Conservation (phyloP, 2,329 filamentous ascomycete species). For the Fusarium musae region DNA sequence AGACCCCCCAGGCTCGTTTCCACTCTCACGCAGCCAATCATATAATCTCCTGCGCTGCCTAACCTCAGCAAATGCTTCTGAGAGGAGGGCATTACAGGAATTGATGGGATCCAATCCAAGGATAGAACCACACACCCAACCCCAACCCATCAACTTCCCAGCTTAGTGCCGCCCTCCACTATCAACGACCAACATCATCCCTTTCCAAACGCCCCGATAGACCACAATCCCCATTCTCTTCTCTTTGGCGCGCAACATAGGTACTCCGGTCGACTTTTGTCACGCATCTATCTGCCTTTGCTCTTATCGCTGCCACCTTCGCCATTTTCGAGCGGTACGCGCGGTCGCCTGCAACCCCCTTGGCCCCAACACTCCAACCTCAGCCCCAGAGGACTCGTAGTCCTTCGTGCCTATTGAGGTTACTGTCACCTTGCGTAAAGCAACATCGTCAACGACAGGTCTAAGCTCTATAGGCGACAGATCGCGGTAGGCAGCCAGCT, state of each 20-base stretch:
- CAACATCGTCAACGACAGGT: conserved; percentile 33
- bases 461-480: conserved; percentile 9
- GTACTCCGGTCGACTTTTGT: conserved; percentile 19
- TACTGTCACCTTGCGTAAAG: conserved; percentile 29
- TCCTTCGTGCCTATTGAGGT: conserved; percentile 9
- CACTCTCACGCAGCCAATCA: conserved; percentile 47
- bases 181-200: conserved; percentile 46
- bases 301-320: conserved; percentile 16
- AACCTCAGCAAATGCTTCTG: conserved; percentile 7
- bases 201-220: conserved; percentile 39
- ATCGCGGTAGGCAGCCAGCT: conserved; percentile 23
- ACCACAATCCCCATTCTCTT: conserved; percentile 35
- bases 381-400: conserved; percentile 36
- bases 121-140: conserved; percentile 38
- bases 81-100: conserved; percentile 28
- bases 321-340: conserved; percentile 48
- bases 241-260: conserved; percentile 26
- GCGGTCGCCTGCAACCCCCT: conserved; percentile 45
- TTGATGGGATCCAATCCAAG: conserved; percentile 32
- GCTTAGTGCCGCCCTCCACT: conserved; percentile 42
- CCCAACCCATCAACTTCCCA: conserved; percentile 37
- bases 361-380: conserved; percentile 18
- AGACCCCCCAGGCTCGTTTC: conserved; percentile 28
- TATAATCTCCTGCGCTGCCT: conserved; percentile 41
- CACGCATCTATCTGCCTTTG: conserved; percentile 16